phyloP scores from a whole-genome alignment of 805 yeast species.

The Candida sithepensis region DNA sequence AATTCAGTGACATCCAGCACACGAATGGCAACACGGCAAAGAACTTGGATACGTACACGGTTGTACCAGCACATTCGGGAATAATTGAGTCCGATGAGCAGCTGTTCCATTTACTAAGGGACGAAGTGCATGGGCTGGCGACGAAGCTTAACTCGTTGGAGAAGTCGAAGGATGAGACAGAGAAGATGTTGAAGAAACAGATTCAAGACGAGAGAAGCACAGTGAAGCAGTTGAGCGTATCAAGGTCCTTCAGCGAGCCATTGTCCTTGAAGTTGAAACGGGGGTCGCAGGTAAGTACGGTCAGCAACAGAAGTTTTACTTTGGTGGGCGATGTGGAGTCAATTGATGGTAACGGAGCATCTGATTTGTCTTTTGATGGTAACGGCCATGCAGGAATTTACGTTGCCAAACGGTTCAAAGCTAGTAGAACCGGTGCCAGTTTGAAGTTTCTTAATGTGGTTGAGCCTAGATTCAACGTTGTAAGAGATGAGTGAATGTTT shows the following conservation, averaged over 20 bases:
- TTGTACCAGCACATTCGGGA: no score
- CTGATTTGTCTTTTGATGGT: constrained; percentile 4
- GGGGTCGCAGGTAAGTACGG: no score
- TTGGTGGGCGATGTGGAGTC: not conserved
- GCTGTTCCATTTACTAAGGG: constrained; percentile 25
- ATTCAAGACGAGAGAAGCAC: constrained; percentile 24
- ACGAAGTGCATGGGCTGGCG: constrained; percentile 26
- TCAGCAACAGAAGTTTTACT: no score
- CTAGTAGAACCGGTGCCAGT: constrained; percentile 66
- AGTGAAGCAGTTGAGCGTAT: constrained; percentile 16
- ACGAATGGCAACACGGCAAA: no score
- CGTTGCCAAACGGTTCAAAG: constrained; percentile 32
- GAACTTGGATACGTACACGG: no score
- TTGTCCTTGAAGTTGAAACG: no score
- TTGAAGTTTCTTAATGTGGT: constrained; percentile 36
- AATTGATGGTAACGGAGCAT: no score
- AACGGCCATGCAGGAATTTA: constrained; percentile 25
- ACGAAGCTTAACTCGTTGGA: constrained; percentile 20
- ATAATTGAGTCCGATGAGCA: constrained; percentile 25
- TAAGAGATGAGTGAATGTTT: constrained; percentile 10
- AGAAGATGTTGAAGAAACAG: constrained; percentile 19
- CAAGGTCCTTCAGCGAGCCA: constrained; percentile 14
- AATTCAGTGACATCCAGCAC: not conserved
- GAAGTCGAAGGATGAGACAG: constrained; percentile 20
- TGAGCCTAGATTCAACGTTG: constrained; percentile 18